Evolutionary conservation across 805 yeast species (phyloP), one percentile per base, ranked within the genome.

Genomic region (Wickerhamiella kurtzmanii): DNA sequence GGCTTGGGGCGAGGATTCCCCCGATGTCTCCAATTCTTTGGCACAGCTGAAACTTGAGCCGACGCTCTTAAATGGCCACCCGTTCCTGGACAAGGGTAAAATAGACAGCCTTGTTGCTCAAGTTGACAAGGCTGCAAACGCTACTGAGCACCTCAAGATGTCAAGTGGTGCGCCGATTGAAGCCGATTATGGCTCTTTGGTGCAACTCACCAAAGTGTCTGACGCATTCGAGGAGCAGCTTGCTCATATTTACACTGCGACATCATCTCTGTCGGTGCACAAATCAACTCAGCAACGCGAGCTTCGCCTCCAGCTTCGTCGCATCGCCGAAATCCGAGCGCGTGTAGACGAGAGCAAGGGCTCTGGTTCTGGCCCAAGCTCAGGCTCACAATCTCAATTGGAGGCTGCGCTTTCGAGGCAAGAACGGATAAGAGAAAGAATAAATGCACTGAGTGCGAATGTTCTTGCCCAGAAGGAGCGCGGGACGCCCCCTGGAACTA

Each of bases 201-300:
- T 48, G 17, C 55, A 49, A 39, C 52, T 62, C 19, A 51, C 54
- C n/a, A 44, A 47, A 22, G 39, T 60, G 1, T 51, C 60, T 1
- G 53, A 46, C 21, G 37, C 49, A 22, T 53, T 51, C 22, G 51
- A 61, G 25, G 45, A 45, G 11, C 56, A 60, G 20, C 49, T 62
- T 0, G 50, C 59, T 3, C 50, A 54, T n/a, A 50, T 64, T 15
- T 63, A 66, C 44, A 61, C 59, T 42, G 55, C 67, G 8, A 72
- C 71, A 0, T 49, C 65, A 1, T 49, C 58, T 21, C 44, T 73
- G 40, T 66, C 68, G 45, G 55, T 60, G 19, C 62, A 72, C 40
- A 50, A 72, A 0, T 43, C 44, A 2, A 61, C 64, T 36, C 76
- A 73, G 52, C 66, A 66, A 39, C 47, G 54, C 11, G 78, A 73